Percentiles rank a stretch among this genome's conserved stretches.
phyloP scores from a whole-genome alignment of 2,329 filamentous ascomycete genomes.

The Ophiostoma tasmaniense region DNA sequence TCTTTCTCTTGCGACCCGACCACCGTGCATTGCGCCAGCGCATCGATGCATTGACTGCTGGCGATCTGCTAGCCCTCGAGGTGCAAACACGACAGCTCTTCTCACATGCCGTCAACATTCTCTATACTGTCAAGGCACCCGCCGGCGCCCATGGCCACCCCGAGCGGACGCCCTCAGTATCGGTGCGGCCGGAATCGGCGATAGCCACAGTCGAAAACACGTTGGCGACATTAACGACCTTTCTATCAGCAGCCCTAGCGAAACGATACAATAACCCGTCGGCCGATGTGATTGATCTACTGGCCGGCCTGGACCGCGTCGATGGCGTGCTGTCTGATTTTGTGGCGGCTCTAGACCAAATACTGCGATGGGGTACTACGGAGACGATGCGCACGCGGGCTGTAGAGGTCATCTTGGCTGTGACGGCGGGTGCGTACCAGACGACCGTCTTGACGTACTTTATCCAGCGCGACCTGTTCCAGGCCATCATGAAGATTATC shows the following conservation, averaged over 20 bases:
- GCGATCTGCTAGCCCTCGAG: conserved; percentile 69
- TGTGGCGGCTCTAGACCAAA: conserved; percentile 70
- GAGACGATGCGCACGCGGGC: conserved; percentile 71
- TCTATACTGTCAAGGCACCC: background rate
- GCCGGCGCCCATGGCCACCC: background rate
- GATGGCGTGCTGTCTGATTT: conserved; percentile 85
- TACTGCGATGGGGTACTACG: conserved; percentile 63
- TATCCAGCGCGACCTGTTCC: conserved; percentile 88
- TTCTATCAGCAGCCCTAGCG: conserved; percentile 69
- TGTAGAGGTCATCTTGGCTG: conserved; percentile 69
- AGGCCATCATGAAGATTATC: conserved; percentile 77
- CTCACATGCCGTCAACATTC: conserved; percentile 51
- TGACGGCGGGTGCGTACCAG: conserved; percentile 90
- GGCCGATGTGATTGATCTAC: conserved; percentile 83
- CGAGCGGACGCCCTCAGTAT: background rate
- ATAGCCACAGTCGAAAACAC: conserved; percentile 11
- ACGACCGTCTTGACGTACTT: conserved; percentile 92
- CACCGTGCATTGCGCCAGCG: conserved; percentile 56
- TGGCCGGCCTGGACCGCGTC: conserved; percentile 82
- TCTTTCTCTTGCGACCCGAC: conserved; percentile 85
- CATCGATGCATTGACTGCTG: conserved; percentile 61
- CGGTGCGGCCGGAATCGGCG: background rate
- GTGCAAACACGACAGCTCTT: conserved; percentile 74
- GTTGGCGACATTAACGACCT: conserved; percentile 73
- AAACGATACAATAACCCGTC: conserved; percentile 95